Percentiles rank a stretch among this genome's conserved stretches.
phyloP scores from a whole-genome alignment of 345 rosid species.

The Syzygium aqueum region DNA sequence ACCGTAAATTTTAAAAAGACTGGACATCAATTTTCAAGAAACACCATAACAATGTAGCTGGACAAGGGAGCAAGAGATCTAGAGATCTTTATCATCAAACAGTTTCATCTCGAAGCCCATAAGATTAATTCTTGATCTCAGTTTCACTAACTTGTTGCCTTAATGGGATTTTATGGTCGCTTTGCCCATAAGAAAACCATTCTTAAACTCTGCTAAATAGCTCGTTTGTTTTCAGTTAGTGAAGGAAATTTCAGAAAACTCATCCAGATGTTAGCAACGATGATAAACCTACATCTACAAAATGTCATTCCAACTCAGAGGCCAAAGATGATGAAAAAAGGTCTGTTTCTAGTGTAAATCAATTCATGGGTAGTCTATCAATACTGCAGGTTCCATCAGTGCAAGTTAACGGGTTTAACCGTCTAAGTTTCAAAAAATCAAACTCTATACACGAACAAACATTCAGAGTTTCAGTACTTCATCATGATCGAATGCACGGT shows the following conservation, averaged over 20 bases:
- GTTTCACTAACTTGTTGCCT: background rate
- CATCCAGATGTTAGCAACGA: background rate
- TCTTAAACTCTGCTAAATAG: background rate
- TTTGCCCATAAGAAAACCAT: background rate
- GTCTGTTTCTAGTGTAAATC: background rate
- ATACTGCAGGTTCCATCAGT: background rate
- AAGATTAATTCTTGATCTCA: background rate
- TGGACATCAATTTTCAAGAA: background rate
- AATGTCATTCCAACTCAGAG: background rate
- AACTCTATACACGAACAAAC: background rate
- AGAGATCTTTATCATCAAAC: background rate
- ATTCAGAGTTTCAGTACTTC: background rate
- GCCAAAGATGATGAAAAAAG: background rate
- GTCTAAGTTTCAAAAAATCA: background rate
- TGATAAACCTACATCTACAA: background rate
- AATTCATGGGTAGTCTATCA: background rate
- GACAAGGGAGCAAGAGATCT: background rate
- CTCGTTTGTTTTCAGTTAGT: background rate
- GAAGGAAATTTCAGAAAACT: background rate
- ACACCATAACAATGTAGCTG: background rate
- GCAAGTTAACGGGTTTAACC: background rate
- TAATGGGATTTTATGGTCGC: background rate
- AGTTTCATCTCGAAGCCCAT: background rate
- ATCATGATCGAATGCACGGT: background rate
- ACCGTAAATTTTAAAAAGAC: background rate